A percentile compares a stretch with the other conserved stretches of the same genome.
phyloP scores from a whole-genome alignment of 2,329 filamentous ascomycete genomes.

The Phaeosphaeria sp. region DNA sequence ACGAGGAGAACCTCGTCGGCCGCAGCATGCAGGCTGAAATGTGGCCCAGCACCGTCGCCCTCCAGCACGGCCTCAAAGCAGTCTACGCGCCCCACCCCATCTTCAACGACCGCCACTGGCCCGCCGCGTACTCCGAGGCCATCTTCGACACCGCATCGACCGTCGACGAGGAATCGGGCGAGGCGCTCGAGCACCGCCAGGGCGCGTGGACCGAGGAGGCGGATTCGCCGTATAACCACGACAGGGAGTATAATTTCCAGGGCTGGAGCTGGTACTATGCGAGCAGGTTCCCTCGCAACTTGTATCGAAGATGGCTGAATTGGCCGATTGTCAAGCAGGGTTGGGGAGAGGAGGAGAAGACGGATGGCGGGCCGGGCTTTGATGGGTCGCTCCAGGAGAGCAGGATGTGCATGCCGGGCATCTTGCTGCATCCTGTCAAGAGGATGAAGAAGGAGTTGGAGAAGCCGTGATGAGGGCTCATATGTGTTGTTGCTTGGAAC shows the following conservation, averaged over 20 bases:
- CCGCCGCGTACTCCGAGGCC: slow-evolving; percentile 74
- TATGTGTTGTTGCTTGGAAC: background rate
- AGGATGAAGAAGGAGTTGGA: slow-evolving; percentile 50
- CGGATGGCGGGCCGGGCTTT: slow-evolving; percentile 48
- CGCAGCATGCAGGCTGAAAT: slow-evolving; percentile 95
- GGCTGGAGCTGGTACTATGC: slow-evolving; percentile 94
- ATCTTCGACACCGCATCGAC: slow-evolving; percentile 71
- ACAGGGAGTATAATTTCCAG: slow-evolving; percentile 86
- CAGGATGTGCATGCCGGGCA: slow-evolving; percentile 90
- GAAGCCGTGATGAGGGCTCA: slow-evolving; percentile 14
- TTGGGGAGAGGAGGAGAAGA: slow-evolving; percentile 76
- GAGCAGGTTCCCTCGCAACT: slow-evolving; percentile 77
- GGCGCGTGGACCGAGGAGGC: slow-evolving; percentile 53
- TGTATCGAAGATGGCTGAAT: slow-evolving; percentile 88
- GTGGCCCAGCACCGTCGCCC: slow-evolving; percentile 87
- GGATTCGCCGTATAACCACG: slow-evolving; percentile 58
- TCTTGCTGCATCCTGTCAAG: slow-evolving; percentile 90
- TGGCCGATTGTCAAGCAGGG: slow-evolving; percentile 80
- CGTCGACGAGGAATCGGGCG: slow-evolving; percentile 30
- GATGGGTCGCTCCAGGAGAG: slow-evolving; percentile 62
- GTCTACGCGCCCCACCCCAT: slow-evolving; percentile 90
- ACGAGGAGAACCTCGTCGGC: slow-evolving; percentile 85
- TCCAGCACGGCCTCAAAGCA: slow-evolving; percentile 92
- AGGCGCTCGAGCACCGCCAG: slow-evolving; percentile 67
- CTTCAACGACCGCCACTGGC: slow-evolving; percentile 88